These are phyloP conservation scores for Akebia trifoliata DNA, from an alignment of 164 flowering plant species.

Conservation along the genomic window DNA sequence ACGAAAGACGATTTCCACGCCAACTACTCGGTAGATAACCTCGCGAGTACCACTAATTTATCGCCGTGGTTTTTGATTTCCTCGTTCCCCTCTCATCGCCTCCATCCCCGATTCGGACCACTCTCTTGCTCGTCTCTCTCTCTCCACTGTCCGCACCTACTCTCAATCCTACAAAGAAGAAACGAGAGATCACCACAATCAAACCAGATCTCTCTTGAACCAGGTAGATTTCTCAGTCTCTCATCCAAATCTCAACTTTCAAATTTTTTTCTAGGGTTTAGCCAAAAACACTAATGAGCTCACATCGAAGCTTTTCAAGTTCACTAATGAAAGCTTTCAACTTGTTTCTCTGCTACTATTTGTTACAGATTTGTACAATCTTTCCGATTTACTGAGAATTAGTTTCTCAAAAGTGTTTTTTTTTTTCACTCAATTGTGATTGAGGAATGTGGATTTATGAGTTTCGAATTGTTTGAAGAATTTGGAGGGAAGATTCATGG, in stretches of 20 bases:
- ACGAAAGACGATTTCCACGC: conserved; percentile 25
- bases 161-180: background rate
- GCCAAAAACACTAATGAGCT: background rate
- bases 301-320: background rate
- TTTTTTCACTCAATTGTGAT: too few species aligned
- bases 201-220: conserved; percentile 8
- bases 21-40: conserved; percentile 12
- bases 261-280: conserved; percentile 3
- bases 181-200: conserved; percentile 1
- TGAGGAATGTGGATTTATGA: too few species aligned
- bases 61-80: conserved; percentile 46
- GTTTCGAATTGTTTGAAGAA: too few species aligned
- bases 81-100: conserved; percentile 25
- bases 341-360: background rate
- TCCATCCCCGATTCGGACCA: conserved; percentile 19
- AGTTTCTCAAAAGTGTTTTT: background rate
- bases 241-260: background rate
- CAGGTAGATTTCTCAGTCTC: conserved; percentile 8
- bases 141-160: background rate
- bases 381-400: background rate
- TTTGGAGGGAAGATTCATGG: too few species aligned
- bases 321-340: background rate
- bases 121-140: conserved; percentile 4
- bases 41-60: conserved; percentile 24
- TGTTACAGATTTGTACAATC: background rate